A percentile compares a stretch with the other conserved stretches of the same genome.
These are phyloP conservation scores for Clarireedia monteithiana DNA, from an alignment of 2,329 filamentous ascomycete genomes.

Conservation along the genomic window DNA sequence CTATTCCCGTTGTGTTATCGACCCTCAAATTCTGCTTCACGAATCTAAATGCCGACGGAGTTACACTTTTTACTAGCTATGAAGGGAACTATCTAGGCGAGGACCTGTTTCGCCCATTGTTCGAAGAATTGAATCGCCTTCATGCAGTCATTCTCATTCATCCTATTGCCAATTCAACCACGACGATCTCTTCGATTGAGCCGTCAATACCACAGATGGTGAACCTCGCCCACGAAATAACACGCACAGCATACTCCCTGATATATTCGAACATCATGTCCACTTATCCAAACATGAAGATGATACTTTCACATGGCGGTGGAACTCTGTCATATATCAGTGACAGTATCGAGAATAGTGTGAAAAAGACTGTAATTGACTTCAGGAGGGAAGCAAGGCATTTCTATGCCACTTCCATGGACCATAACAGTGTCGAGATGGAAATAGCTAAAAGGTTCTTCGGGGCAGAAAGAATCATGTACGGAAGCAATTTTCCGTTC, in stretches of 20 bases:
- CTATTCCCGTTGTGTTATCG: background rate
- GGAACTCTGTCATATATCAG: conserved; percentile 27
- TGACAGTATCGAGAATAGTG: conserved; percentile 3
- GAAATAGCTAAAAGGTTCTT: background rate
- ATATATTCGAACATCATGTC: conserved; percentile 29
- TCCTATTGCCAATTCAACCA: background rate
- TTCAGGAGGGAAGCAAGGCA: background rate
- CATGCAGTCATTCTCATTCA: background rate
- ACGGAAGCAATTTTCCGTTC: background rate
- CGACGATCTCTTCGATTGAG: background rate
- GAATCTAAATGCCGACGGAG: background rate
- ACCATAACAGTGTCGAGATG: background rate
- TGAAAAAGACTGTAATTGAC: background rate
- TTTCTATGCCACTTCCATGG: background rate
- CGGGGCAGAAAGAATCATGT: background rate
- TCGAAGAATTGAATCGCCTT: conserved; percentile 1
- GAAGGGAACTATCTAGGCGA: conserved; percentile 1
- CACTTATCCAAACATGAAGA: conserved; percentile 32
- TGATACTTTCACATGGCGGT: conserved; percentile 42
- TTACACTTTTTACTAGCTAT: conserved; percentile 1
- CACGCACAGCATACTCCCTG: conserved; percentile 35
- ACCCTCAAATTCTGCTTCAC: background rate
- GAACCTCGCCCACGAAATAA: conserved; percentile 41
- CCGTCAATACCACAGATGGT: conserved; percentile 31
- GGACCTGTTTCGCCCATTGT: background rate